Evolutionary conservation across 1,284 basidiomycete species (phyloP).

Genomic region (Trichosporon faecale): DNA sequence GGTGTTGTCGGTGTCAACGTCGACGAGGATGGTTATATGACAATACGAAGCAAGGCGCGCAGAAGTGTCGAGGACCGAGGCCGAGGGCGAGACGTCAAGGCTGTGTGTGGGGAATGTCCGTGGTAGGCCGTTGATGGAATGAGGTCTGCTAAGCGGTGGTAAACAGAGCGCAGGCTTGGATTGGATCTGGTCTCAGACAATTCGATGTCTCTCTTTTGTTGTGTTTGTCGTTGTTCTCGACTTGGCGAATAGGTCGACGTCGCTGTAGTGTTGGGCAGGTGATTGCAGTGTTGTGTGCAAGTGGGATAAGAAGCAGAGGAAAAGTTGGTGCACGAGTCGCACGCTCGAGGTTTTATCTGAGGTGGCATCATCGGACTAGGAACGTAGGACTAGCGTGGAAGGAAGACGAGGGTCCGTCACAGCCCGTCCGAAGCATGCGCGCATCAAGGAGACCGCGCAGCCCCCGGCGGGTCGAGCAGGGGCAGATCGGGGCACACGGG

Average conservation of each 20-base stretch:
- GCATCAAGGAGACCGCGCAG: neutral
- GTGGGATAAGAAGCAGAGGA: neutral
- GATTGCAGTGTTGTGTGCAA: neutral
- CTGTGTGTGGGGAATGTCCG: neutral
- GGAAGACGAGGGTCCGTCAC: neutral
- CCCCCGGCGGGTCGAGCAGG: neutral
- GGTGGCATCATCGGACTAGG: neutral
- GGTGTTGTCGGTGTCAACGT: neutral
- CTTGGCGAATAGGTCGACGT: too few species aligned
- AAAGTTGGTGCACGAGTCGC: neutral
- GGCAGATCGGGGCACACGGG: slow-evolving; percentile 1
- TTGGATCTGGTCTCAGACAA: neutral
- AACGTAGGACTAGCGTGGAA: neutral
- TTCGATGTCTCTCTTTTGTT: neutral
- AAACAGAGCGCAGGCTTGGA: neutral
- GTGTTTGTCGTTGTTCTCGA: neutral
- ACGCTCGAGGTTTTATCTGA: neutral
- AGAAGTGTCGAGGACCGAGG: neutral
- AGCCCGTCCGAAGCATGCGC: neutral
- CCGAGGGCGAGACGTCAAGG: neutral
- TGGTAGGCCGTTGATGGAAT: neutral
- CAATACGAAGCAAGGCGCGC: neutral
- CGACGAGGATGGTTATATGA: neutral
- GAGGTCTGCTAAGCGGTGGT: neutral
- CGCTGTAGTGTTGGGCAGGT: too few species aligned